These are phyloP conservation scores for Lizanozyma gosingica DNA, from an alignment of 1,139 yeast species.

Conservation along the genomic window DNA sequence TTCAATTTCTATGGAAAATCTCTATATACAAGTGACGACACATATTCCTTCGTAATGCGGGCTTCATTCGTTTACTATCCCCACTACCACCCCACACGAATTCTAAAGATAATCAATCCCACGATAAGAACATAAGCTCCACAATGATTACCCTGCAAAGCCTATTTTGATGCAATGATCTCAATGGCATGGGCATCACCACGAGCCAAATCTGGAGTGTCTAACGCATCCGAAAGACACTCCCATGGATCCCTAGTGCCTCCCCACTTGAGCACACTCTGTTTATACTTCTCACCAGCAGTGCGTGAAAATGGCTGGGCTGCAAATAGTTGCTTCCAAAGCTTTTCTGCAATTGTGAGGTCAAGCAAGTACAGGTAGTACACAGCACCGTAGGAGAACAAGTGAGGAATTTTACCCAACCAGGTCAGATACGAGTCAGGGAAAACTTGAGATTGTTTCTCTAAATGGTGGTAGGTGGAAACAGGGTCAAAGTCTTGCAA, in stretches of 20 bases:
- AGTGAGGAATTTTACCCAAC: slow-evolving; percentile 93
- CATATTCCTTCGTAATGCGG: no score
- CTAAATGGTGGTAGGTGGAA: slow-evolving; percentile 56
- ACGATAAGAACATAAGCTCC: no score
- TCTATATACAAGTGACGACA: no score
- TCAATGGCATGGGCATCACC: slow-evolving; percentile 78
- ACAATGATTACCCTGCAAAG: no score
- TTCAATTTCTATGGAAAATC: no score
- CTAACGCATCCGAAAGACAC: slow-evolving; percentile 73
- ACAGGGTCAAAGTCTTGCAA: slow-evolving; percentile 40
- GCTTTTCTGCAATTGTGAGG: slow-evolving; percentile 82
- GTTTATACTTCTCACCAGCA: slow-evolving; percentile 69
- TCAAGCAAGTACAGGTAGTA: slow-evolving; percentile 89
- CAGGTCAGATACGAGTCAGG: slow-evolving; percentile 66
- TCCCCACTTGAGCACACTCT: slow-evolving; percentile 81
- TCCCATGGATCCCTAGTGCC: slow-evolving; percentile 89
- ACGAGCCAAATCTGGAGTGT: slow-evolving; percentile 43
- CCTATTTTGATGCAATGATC: slow-evolving; percentile 33
- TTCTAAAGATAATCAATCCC: no score
- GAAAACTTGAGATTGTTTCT: slow-evolving; percentile 43
- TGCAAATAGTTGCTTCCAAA: slow-evolving; percentile 68
- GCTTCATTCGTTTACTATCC: no score
- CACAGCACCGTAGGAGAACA: slow-evolving; percentile 89
- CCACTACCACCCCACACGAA: no score
- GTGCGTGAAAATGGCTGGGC: slow-evolving; percentile 53